A percentile compares a stretch with the other conserved stretches of the same genome.
These are phyloP conservation scores for Digitaria exilis DNA, from an alignment of 202 grass and related monocot genomes.

Conservation along the genomic window DNA sequence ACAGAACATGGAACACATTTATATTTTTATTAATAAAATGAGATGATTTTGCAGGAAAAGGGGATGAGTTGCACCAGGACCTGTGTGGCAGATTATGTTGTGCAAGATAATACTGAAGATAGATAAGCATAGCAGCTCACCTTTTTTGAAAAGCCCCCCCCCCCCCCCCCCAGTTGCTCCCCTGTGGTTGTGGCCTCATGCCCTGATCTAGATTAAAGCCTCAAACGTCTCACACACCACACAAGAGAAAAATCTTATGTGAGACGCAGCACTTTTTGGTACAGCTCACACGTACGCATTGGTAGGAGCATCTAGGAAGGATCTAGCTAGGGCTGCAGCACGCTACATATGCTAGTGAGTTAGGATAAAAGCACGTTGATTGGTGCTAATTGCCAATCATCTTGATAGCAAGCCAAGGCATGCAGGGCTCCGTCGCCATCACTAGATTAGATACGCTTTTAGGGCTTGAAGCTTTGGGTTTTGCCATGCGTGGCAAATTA, in stretches of 20 bases:
- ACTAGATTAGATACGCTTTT: constrained; percentile 51
- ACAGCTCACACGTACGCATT: neutral
- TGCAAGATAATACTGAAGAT: neutral
- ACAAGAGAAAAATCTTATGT: neutral
- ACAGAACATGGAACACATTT: neutral
- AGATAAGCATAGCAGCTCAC: constrained; percentile 9
- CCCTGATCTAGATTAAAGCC: neutral
- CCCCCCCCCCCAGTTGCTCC: too few species aligned
- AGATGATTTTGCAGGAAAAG: neutral
- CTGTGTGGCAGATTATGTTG: neutral
- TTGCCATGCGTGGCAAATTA: constrained; percentile 30
- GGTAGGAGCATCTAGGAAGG: constrained; percentile 4
- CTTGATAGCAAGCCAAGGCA: neutral
- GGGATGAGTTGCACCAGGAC: neutral
- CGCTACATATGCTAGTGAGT: neutral
- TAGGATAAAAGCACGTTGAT: constrained; percentile 36
- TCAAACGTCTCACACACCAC: constrained; percentile 28
- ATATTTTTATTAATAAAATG: too few species aligned
- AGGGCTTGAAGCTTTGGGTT: constrained; percentile 22
- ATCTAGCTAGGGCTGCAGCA: constrained; percentile 3
- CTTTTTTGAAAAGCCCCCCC: constrained; percentile 22
- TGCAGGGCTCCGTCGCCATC: constrained; percentile 38
- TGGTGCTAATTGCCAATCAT: constrained; percentile 30
- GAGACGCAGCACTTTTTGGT: constrained; percentile 26
- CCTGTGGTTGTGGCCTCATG: neutral